A percentile compares a stretch with the other conserved stretches of the same genome.
These are phyloP conservation scores for Sequoia sempervirens DNA, from an alignment of 75 land plant species.

Conservation along the genomic window DNA sequence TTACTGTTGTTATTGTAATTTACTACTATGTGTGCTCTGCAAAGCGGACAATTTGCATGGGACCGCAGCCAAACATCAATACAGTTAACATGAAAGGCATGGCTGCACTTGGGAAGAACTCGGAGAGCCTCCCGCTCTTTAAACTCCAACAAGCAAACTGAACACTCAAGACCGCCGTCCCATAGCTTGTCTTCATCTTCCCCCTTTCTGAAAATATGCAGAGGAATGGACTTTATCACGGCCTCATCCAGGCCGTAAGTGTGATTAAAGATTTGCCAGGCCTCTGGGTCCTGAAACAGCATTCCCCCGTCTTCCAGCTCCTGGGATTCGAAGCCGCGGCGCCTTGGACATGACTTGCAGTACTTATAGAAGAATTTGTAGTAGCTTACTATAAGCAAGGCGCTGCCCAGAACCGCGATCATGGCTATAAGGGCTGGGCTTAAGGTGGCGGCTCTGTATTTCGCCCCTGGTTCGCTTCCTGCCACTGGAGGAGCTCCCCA, in stretches of 20 bases:
- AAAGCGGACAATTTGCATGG: slow-evolving; percentile 47
- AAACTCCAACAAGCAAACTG: slow-evolving; percentile 63
- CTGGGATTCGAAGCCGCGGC: slow-evolving; percentile 27
- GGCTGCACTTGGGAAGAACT: slow-evolving; percentile 48
- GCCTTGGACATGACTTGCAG: slow-evolving; percentile 31
- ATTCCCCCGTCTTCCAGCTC: slow-evolving; percentile 2
- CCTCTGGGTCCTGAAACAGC: not conserved
- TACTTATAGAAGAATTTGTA: slow-evolving; percentile 53
- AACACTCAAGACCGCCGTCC: not conserved
- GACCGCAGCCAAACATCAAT: slow-evolving; percentile 62
- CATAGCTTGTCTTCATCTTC: not conserved
- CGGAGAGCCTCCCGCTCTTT: slow-evolving; percentile 43
- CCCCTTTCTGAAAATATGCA: slow-evolving; percentile 10
- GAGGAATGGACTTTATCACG: slow-evolving; percentile 49
- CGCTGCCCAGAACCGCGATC: slow-evolving; percentile 66
- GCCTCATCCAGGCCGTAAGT: slow-evolving; percentile 62
- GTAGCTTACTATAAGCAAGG: slow-evolving; percentile 67
- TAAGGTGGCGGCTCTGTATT: slow-evolving; percentile 22
- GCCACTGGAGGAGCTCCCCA: not conserved
- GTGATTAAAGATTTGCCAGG: slow-evolving; percentile 18
- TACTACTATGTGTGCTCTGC: slow-evolving; percentile 28
- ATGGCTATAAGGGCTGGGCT: slow-evolving; percentile 84
- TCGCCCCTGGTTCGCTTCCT: not conserved
- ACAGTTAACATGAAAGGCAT: slow-evolving; percentile 64
- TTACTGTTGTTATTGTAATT: not conserved